Conservation (phyloP, 306 rosid species). For the Rosa persica region DNA sequence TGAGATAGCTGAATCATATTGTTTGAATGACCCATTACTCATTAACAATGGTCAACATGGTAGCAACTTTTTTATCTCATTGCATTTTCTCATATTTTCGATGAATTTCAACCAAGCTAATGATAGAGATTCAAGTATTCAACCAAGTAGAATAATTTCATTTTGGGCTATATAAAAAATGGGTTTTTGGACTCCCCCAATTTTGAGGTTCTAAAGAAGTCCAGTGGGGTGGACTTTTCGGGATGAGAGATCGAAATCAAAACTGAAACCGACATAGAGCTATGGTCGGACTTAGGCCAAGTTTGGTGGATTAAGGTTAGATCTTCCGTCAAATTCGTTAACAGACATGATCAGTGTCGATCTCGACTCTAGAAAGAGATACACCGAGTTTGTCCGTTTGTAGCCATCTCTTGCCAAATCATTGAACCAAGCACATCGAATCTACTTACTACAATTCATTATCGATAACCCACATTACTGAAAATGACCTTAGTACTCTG, state of each 20-base stretch:
- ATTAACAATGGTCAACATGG: slow-evolving; percentile 8
- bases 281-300: too few species aligned
- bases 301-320: too few species aligned
- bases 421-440: too few species aligned
- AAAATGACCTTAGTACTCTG: too few species aligned
- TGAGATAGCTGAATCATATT: slow-evolving; percentile 16
- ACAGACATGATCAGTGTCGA: background rate
- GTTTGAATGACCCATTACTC: slow-evolving; percentile 30
- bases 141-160: background rate
- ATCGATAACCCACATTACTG: too few species aligned
- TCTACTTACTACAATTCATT: too few species aligned
- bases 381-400: too few species aligned
- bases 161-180: background rate
- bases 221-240: too few species aligned
- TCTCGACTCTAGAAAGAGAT: too few species aligned
- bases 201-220: too few species aligned
- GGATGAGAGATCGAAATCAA: too few species aligned
- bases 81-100: background rate
- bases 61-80: slow-evolving; percentile 1
- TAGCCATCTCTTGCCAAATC: background rate
- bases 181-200: background rate
- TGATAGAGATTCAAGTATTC: background rate
- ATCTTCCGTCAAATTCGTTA: background rate
- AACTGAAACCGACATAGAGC: too few species aligned
- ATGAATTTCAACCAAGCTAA: slow-evolving; percentile 1